A percentile compares a stretch with the other conserved stretches of the same genome.
These are phyloP conservation scores for Candida ortonii DNA, from an alignment of 805 yeast species.

Conservation along the genomic window DNA sequence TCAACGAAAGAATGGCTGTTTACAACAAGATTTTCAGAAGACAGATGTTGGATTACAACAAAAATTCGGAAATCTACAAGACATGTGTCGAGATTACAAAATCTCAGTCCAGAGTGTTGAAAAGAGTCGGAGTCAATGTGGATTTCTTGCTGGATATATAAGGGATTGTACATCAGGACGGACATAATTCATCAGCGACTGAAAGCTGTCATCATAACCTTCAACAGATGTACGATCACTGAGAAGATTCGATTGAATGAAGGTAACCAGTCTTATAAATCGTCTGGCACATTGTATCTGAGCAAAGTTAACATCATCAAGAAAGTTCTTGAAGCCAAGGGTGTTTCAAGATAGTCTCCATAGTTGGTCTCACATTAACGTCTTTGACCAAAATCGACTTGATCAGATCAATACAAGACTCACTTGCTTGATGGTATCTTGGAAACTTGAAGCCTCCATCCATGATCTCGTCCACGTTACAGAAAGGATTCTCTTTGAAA, in stretches of 20 bases:
- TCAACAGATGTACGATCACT: too few relatives aligned
- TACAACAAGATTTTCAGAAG: conserved; percentile 61
- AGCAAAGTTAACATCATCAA: conserved; percentile 5
- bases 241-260: too few relatives aligned
- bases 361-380: conserved; percentile 64
- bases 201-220: too few relatives aligned
- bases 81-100: conserved; percentile 53
- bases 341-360: conserved; percentile 66
- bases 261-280: too few relatives aligned
- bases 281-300: background rate
- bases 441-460: conserved; percentile 83
- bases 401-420: conserved; percentile 59
- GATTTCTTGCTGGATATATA: conserved; percentile 51
- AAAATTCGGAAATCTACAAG: conserved; percentile 48
- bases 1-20: conserved; percentile 56
- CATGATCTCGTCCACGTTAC: conserved; percentile 92
- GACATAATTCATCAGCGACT: too few relatives aligned
- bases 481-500: conserved; percentile 93
- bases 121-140: conserved; percentile 66
- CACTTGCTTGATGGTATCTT: conserved; percentile 48
- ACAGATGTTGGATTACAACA: conserved; percentile 62
- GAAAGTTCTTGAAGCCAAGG: conserved; percentile 53
- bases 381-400: conserved; percentile 66
- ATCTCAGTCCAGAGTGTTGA: conserved; percentile 61
- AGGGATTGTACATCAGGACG: background rate